A percentile compares a stretch with the other conserved stretches of the same genome.
phyloP scores from a whole-genome alignment of 2,329 filamentous ascomycete species.

The Diaporthe vaccinii region DNA sequence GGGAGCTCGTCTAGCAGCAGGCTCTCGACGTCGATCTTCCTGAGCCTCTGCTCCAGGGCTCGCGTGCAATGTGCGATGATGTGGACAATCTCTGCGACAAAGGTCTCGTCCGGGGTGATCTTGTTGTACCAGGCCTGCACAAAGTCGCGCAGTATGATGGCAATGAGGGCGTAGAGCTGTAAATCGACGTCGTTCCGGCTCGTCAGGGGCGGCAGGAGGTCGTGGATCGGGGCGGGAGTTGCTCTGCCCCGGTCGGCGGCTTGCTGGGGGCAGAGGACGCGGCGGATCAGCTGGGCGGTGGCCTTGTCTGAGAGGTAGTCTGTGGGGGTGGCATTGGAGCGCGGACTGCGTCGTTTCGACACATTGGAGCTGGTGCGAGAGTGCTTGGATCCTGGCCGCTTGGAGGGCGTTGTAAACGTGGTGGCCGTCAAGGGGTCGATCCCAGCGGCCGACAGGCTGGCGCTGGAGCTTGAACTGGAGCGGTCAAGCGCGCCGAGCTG shows the following conservation, averaged over 20 bases:
- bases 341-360: constrained; percentile 41
- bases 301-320: constrained; percentile 80
- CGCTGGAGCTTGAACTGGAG: constrained; percentile 28
- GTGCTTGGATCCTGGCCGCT: constrained; percentile 46
- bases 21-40: constrained; percentile 85
- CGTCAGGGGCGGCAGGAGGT: constrained; percentile 89
- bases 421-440: constrained; percentile 29
- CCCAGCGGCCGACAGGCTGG: constrained; percentile 29
- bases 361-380: constrained; percentile 44
- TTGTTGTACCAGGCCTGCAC: constrained; percentile 93
- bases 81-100: constrained; percentile 89
- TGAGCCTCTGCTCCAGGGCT: constrained; percentile 86
- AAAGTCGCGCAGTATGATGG: constrained; percentile 90
- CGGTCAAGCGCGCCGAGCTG: constrained; percentile 35
- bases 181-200: constrained; percentile 95
- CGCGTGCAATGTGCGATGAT: constrained; percentile 93
- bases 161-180: constrained; percentile 92
- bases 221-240: constrained; percentile 76
- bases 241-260: constrained; percentile 68
- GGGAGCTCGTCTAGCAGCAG: constrained; percentile 91
- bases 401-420: constrained; percentile 42
- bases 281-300: constrained; percentile 85
- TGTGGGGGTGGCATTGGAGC: constrained; percentile 44
- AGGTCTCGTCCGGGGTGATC: constrained; percentile 90
- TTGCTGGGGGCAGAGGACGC: constrained; percentile 84